Evolutionary conservation across 176 grass and related monocot species (phyloP), one percentile per base, ranked within the genome.

Genomic region (Avena eriantha): DNA sequence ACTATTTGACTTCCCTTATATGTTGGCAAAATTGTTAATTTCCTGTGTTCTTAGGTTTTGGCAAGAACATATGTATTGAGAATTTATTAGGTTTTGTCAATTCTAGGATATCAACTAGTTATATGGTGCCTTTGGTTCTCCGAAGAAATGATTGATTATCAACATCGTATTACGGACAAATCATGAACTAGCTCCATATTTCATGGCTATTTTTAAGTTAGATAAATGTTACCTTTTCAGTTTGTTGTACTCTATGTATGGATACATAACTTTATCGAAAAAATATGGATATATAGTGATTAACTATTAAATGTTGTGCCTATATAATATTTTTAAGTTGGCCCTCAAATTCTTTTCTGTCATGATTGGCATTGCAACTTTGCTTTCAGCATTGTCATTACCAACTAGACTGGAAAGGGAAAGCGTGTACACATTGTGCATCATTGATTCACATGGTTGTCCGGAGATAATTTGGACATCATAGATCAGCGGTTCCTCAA

Each of bases 341-440:
- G 58, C 16, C 54, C 23, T 83, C 31, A 29, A 60, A 49, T 2
- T 64, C 2, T 51, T 79, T 26, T 8, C 4, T 71, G 13, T 63
- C 11, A n/a, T 83, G 31, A 73, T 90, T 86, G 24, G 6, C 18
- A 65, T 2, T 41, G 47, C 19, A 48, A 61, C 15, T n/a, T 73
- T 49, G 35, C 65, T 79, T 58, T 9, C 23, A 47, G 22, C 73
- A 53, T n/a, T 63, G 49, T 33, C 74, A 26, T 79, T 65, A 55
- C 81, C 64, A 41, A 41, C 35, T 45, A 5, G 76, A 68, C 19
- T 84, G 57, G 47, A 79, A 90, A 79, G 45, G 36, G 35, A 79
- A 90, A 79, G 34, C 33, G 23, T 69, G 70, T 57, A n/a, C 16
- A 15, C 78, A 74, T 29, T 71, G n/a, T 31, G n/a, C 78, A 74